Evolutionary conservation across 345 rosid genomes (phyloP), one percentile per base, ranked within the genome.

Genomic region (Cochlearia excelsa): DNA sequence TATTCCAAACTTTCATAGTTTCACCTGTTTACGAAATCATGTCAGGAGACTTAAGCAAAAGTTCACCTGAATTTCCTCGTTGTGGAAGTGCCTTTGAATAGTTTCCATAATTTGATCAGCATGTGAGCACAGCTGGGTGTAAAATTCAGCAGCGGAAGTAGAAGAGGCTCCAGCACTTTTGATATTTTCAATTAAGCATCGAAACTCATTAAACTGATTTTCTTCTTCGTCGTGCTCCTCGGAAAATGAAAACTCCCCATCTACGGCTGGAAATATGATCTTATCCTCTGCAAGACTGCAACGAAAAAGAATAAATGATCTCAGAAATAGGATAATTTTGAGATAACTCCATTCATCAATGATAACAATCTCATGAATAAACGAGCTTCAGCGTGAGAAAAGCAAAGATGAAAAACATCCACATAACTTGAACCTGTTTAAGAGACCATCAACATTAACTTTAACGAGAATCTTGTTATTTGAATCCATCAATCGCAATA

Each of bases 221-320:
- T 87, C 86, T 78, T 90, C 93, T 80, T 87, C 88, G 27, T 82
- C 87, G 72, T 87, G 95, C 76, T 87, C 93, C 71, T 80, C 80
- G 33, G 65, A 69, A 69, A 87, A 90, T 51, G 93, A 87, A 26
- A 85, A 72, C 71, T 85, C 84, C 43, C 75, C 85, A 70, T 80
- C 92, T 65, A 90, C 80, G 11, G 95, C 93, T 54, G 97, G 97
- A 76, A 90, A 90, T 74, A 87, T 87, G 71, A 90, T 82, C 61
- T 83, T 80, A 68, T 84, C 97, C 77, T 90, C 93, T n/a, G 93
- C 97, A 73, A 90, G 72, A 66, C 97, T 90, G 83, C 54, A 69
- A 72, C 30, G 42, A 66, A 63, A 71, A 76, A 66, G 48, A 46
- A 46, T 29, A 44, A 10, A 58, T 31, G 51, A 51, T 54, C 45